These are phyloP conservation scores for Cicer bijugum DNA, from an alignment of 306 rosid genomes.

Conservation along the genomic window DNA sequence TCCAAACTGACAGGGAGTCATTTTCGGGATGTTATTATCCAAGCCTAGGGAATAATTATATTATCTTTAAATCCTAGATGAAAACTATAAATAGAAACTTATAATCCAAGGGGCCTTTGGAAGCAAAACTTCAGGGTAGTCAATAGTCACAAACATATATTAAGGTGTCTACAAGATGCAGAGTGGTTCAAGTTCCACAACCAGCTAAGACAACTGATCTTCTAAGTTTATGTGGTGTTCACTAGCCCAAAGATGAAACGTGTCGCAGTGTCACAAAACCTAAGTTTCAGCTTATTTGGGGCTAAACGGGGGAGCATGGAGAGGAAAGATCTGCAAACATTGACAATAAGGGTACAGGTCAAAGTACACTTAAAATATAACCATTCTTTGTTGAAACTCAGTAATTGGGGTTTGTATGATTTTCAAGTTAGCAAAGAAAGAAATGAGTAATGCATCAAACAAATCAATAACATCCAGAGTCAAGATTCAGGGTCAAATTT, in stretches of 20 bases:
- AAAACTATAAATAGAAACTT: constrained; percentile 7
- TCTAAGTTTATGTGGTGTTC: neutral
- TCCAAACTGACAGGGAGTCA: neutral
- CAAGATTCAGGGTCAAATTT: neutral
- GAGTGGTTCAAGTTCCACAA: neutral
- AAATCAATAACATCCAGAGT: constrained; percentile 21
- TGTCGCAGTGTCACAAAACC: neutral
- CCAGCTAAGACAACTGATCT: neutral
- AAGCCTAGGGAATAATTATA: constrained; percentile 6
- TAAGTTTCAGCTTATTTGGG: constrained; percentile 8
- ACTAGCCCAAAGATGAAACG: constrained; percentile 12
- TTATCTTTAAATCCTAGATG: neutral
- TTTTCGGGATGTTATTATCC: neutral
- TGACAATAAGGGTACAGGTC: neutral
- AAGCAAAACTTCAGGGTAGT: constrained; percentile 1
- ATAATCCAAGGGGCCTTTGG: constrained; percentile 1
- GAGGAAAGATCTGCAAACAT: neutral
- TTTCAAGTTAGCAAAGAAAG: constrained; percentile 3
- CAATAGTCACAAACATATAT: neutral
- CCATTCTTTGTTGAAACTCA: constrained; percentile 14
- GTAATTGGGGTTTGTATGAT: neutral
- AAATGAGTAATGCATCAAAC: neutral
- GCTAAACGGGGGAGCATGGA: neutral
- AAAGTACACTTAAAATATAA: neutral
- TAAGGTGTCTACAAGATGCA: neutral